These are phyloP conservation scores for Paramyrothecium roridum DNA, from an alignment of 2,329 filamentous ascomycete species.

Conservation along the genomic window DNA sequence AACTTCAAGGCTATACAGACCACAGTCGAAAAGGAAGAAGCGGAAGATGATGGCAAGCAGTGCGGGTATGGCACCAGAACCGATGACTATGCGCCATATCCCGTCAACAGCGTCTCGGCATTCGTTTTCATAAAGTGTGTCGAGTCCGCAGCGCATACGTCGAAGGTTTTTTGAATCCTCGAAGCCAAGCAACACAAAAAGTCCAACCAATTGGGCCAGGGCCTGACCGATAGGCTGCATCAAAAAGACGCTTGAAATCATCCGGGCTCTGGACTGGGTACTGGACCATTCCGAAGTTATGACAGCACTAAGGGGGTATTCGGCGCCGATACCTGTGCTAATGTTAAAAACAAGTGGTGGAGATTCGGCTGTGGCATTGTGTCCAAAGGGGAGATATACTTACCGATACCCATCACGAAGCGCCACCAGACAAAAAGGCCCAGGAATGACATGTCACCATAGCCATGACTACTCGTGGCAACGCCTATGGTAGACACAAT, in stretches of 20 bases:
- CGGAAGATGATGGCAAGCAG: constrained; percentile 63
- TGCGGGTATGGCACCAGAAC: constrained; percentile 61
- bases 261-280: constrained; percentile 61
- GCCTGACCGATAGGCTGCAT: constrained; percentile 69
- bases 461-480: constrained; percentile 48
- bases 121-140: constrained; percentile 38
- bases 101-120: constrained; percentile 50
- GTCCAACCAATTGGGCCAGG: constrained; percentile 58
- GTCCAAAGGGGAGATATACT: background rate
- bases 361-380: background rate
- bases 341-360: constrained; percentile 6
- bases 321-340: constrained; percentile 56
- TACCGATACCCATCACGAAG: constrained; percentile 52
- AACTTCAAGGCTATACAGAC: constrained; percentile 63
- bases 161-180: constrained; percentile 37
- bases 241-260: constrained; percentile 66
- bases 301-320: constrained; percentile 65
- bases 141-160: constrained; percentile 45
- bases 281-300: constrained; percentile 65
- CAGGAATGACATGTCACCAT: constrained; percentile 46
- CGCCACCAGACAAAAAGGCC: constrained; percentile 51
- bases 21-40: constrained; percentile 64
- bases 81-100: constrained; percentile 66
- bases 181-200: constrained; percentile 48
- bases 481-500: constrained; percentile 56